Evolutionary conservation across 2,329 filamentous ascomycete genomes (phyloP).

Genomic region (Sarocladium strictum): DNA sequence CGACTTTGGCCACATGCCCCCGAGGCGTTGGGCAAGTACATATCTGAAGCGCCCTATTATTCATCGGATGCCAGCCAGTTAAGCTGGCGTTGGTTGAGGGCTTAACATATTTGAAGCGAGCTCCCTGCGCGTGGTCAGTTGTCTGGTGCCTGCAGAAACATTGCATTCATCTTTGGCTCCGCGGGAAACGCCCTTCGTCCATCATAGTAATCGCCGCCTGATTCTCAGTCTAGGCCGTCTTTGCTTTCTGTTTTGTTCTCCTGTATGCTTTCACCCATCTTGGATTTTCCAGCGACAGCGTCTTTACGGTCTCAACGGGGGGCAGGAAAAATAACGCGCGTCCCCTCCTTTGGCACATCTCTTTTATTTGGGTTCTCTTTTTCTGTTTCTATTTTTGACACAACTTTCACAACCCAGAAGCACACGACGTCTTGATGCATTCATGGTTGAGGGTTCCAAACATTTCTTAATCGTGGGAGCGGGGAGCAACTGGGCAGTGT

Average conservation of each 20-base stretch:
- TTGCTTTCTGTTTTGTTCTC: not conserved
- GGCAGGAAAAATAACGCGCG: not conserved
- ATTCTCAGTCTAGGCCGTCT: no score
- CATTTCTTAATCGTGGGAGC: constrained; percentile 1
- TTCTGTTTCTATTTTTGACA: not conserved
- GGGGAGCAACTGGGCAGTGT: not conserved
- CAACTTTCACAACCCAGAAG: not conserved
- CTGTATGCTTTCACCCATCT: not conserved
- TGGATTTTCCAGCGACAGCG: not conserved
- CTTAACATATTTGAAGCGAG: no score
- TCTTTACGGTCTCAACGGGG: not conserved
- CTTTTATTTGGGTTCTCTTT: no score
- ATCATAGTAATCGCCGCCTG: no score
- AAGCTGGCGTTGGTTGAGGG: not conserved
- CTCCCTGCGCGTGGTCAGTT: no score
- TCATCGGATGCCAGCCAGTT: not conserved
- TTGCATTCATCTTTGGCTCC: no score
- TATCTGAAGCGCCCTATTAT: not conserved
- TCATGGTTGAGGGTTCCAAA: not conserved
- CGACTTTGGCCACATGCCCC: no score
- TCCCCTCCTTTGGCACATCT: constrained; percentile 1
- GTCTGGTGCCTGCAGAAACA: no score
- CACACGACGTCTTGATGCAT: not conserved
- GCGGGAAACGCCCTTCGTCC: no score
- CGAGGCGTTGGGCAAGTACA: not conserved